These are phyloP conservation scores for Penicillium sp. DNA, from an alignment of 2,329 filamentous ascomycete species.

Conservation along the genomic window DNA sequence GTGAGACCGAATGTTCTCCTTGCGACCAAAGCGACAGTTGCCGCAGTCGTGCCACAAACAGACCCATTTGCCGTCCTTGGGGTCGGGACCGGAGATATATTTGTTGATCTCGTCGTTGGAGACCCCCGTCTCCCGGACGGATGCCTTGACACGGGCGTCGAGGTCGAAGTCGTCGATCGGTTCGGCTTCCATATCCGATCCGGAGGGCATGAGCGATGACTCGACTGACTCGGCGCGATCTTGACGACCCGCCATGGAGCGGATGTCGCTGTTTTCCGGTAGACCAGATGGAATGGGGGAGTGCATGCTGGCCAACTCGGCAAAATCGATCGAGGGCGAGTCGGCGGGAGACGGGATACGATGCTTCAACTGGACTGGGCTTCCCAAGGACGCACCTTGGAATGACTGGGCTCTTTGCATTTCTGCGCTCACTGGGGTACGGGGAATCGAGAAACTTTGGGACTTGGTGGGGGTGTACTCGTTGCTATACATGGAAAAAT, in stretches of 20 bases:
- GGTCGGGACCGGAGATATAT: slow-evolving; percentile 67
- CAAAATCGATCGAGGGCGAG: slow-evolving; percentile 49
- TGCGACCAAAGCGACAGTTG: slow-evolving; percentile 82
- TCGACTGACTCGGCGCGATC: slow-evolving; percentile 17
- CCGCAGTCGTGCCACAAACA: slow-evolving; percentile 70
- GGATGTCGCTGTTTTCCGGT: slow-evolving; percentile 25
- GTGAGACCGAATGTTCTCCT: slow-evolving; percentile 98
- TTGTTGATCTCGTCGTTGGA: slow-evolving; percentile 75
- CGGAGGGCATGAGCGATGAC: slow-evolving; percentile 28
- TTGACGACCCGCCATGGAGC: slow-evolving; percentile 18
- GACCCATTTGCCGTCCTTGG: slow-evolving; percentile 69
- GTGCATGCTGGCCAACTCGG: slow-evolving; percentile 46
- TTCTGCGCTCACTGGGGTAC: slow-evolving; percentile 30
- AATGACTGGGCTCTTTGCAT: slow-evolving; percentile 44
- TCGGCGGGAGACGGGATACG: slow-evolving; percentile 45
- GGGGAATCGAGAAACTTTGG: slow-evolving; percentile 27
- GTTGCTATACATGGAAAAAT: slow-evolving; percentile 33
- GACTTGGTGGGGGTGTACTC: slow-evolving; percentile 39
- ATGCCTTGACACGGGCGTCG: slow-evolving; percentile 54
- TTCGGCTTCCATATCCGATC: slow-evolving; percentile 39
- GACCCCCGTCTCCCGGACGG: slow-evolving; percentile 71
- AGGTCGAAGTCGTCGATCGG: slow-evolving; percentile 46
- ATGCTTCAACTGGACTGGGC: slow-evolving; percentile 33
- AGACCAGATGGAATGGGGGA: slow-evolving; percentile 19
- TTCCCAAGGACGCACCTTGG: slow-evolving; percentile 39